phyloP scores from a whole-genome alignment of 2,329 filamentous ascomycete species.

The Sarocladium brachiariae region DNA sequence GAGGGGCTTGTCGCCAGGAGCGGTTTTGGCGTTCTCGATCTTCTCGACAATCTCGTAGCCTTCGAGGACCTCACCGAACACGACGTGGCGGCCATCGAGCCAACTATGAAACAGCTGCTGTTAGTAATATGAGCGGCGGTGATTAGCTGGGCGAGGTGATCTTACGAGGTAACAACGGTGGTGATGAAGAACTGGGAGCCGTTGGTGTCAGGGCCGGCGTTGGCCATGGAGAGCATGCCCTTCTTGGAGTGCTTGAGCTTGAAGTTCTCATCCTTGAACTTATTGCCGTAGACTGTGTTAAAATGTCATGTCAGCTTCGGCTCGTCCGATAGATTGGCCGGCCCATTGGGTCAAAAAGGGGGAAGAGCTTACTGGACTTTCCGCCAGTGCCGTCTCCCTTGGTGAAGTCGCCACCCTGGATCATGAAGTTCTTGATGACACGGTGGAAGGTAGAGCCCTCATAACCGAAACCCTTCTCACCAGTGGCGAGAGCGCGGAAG shows the following conservation, averaged over 20 bases:
- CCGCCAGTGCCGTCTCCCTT: slow-evolving; percentile 75
- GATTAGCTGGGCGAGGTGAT: slow-evolving; percentile 10
- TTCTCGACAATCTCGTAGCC: slow-evolving; percentile 74
- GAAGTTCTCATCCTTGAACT: slow-evolving; percentile 89
- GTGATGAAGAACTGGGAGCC: slow-evolving; percentile 91
- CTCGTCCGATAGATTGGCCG: background rate
- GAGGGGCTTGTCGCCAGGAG: slow-evolving; percentile 59
- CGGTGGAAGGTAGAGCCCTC: slow-evolving; percentile 80
- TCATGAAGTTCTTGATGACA: slow-evolving; percentile 88
- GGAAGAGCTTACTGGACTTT: slow-evolving; percentile 62
- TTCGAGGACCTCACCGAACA: slow-evolving; percentile 84
- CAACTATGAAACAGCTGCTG: slow-evolving; percentile 44
- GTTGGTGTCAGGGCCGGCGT: slow-evolving; percentile 79
- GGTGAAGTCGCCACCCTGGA: slow-evolving; percentile 86
- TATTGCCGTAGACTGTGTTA: slow-evolving; percentile 70
- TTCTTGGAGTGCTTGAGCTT: slow-evolving; percentile 88
- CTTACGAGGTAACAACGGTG: slow-evolving; percentile 68
- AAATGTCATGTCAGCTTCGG: background rate
- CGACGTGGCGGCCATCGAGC: slow-evolving; percentile 79
- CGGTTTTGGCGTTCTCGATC: slow-evolving; percentile 67
- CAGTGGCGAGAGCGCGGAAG: slow-evolving; percentile 74
- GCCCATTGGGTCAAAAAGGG: background rate
- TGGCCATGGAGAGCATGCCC: slow-evolving; percentile 79
- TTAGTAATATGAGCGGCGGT: background rate
- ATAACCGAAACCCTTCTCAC: slow-evolving; percentile 82